Base-by-base conservation (phyloP, 345 rosid genomes). In the Eucalyptus lansdowneana region DNA sequence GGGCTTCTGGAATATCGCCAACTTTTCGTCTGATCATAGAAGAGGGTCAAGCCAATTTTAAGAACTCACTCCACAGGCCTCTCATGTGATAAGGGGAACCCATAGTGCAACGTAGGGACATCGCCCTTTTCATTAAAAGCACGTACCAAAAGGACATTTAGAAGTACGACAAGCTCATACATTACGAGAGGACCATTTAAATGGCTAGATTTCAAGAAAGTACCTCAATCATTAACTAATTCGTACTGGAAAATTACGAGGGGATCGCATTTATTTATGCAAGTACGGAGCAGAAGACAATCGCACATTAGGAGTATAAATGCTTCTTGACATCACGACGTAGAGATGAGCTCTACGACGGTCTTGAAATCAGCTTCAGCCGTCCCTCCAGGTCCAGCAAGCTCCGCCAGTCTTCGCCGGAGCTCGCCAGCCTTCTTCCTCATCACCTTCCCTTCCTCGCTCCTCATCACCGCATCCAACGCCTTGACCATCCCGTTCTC, bases 391-490 rank as follows among this genome's bases (percentile, higher is more conserved):
- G 90, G 91, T 85, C 91, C 89, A 24, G 90, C 90, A 5, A 93
- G 93, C 88, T 90, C 89, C 24, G 83, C 65, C 8, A 91, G 93
- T 83, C 45, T 80, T 51, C 90, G 87, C 67, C 90, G 90, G 3
- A 92, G 89, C 29, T 40, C 83, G 58, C 34, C 25, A 3, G 86
- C 91, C 80, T 90, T 92, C 50, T 86, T 50, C 65, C 90, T 93
- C 93, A 94, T 92, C 89, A 86, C 87, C 92, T 69, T 93, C 31
- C 94, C 94, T 87, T 88, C 67, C 40, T 91, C 94, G 29, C 88
- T 88, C 31, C 24, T 88, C 76, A 95, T 89, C 83, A 94, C 87
- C 27, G 85, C 53, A 44, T 94, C 91, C 92, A 95, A 90, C 80
- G 93, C 87, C 90, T 90, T 88, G 19, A 87, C 44, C 11, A 95